A percentile compares a stretch with the other conserved stretches of the same genome.
Conservation (phyloP, 805 yeast species). For the Ogataea chonburiensis region DNA sequence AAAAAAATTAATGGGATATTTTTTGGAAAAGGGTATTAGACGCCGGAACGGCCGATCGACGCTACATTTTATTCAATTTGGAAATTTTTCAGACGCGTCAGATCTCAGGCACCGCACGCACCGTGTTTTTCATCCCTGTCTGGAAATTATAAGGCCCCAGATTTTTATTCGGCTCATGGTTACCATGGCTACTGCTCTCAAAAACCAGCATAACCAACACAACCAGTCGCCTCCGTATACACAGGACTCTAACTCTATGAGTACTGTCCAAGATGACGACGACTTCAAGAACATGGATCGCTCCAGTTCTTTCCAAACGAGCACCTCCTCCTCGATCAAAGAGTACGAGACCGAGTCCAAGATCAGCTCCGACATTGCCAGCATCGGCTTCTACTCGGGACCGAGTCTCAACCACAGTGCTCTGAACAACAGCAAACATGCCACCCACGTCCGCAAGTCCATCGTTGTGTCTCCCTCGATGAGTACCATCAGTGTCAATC, state of each 20-base stretch:
- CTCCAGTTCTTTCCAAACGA: slow-evolving; percentile 39
- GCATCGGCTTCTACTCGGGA: slow-evolving; percentile 29
- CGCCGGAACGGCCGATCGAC: slow-evolving; percentile 13
- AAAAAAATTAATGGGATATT: slow-evolving; percentile 3
- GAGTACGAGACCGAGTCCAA: slow-evolving; percentile 8
- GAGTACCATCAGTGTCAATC: slow-evolving; percentile 21
- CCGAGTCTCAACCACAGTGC: slow-evolving; percentile 29
- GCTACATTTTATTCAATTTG: slow-evolving; percentile 1
- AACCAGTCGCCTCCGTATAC: slow-evolving; percentile 25
- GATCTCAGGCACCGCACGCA: slow-evolving; percentile 4
- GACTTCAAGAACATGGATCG: slow-evolving; percentile 33
- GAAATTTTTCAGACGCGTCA: slow-evolving; percentile 9
- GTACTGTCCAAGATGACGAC: slow-evolving; percentile 35
- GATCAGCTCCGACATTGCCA: slow-evolving; percentile 18
- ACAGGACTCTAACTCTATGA: slow-evolving; percentile 33
- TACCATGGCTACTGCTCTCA: slow-evolving; percentile 8
- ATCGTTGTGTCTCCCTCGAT: slow-evolving; percentile 35
- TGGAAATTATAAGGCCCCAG: slow-evolving; percentile 7
- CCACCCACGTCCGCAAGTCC: slow-evolving; percentile 33
- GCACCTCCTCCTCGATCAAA: slow-evolving; percentile 31
- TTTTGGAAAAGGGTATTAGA: slow-evolving; percentile 6
- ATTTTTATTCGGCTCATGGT: slow-evolving; percentile 3
- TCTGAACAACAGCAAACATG: slow-evolving; percentile 27
- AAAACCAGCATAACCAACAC: slow-evolving; percentile 5
- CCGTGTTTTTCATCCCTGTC: slow-evolving; percentile 13